These are phyloP conservation scores for Penicillium egyptiacum DNA, from an alignment of 495 filamentous ascomycete genomes.

Conservation along the genomic window DNA sequence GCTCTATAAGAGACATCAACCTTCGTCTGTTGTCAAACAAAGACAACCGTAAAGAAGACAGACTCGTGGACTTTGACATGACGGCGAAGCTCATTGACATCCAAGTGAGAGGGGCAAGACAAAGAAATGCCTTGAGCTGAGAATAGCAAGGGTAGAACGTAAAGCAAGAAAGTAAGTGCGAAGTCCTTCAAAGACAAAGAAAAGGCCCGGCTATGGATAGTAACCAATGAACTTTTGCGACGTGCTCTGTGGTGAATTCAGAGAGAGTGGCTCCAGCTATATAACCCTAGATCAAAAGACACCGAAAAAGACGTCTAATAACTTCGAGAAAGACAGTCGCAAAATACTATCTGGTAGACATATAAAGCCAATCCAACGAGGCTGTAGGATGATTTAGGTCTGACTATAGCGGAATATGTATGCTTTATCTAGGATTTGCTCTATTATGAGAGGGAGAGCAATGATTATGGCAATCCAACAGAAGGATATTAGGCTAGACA, in stretches of 20 bases:
- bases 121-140: neutral
- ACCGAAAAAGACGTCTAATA: too few relatives aligned
- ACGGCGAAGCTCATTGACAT: neutral
- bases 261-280: too few relatives aligned
- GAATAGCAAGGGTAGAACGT: neutral
- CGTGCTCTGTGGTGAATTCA: neutral
- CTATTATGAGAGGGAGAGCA: too few relatives aligned
- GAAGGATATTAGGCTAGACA: too few relatives aligned
- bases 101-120: neutral
- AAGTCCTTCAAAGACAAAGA: neutral
- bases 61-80: neutral
- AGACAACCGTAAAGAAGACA: neutral
- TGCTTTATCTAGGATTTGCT: too few relatives aligned
- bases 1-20: neutral
- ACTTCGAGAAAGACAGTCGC: too few relatives aligned
- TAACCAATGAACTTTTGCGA: neutral
- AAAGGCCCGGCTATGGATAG: neutral
- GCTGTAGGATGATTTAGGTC: too few relatives aligned
- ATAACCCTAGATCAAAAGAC: too few relatives aligned
- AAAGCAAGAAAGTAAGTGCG: neutral
- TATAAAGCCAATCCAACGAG: too few relatives aligned
- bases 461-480: too few relatives aligned
- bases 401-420: too few relatives aligned
- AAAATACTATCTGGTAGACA: too few relatives aligned
- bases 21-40: neutral